phyloP scores from a whole-genome alignment of 306 rosid species.

The Prunus fruticosa region DNA sequence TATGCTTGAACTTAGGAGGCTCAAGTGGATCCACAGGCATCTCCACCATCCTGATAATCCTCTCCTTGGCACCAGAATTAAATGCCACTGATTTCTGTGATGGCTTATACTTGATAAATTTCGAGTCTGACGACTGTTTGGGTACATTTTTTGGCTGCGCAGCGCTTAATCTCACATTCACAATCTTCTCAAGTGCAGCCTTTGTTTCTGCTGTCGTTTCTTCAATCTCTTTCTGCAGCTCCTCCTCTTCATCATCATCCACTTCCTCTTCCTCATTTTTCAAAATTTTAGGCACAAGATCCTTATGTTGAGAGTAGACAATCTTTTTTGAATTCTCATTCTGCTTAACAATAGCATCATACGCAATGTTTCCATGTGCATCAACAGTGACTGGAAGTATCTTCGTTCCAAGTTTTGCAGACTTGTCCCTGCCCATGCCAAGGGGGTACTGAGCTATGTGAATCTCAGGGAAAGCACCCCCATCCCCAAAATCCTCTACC shows the following conservation, averaged over 20 bases:
- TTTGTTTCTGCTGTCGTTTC: not conserved
- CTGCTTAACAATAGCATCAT: not conserved
- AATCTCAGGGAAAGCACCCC: not conserved
- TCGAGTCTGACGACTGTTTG: slow-evolving; percentile 59
- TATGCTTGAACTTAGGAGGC: not conserved
- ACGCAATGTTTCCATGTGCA: not conserved
- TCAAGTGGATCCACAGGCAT: not conserved
- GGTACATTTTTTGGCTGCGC: slow-evolving; percentile 44
- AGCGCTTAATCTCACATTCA: not conserved
- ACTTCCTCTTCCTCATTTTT: not conserved
- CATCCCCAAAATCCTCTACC: not conserved
- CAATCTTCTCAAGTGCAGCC: not conserved
- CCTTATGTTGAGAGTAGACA: not conserved
- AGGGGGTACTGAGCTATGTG: not conserved
- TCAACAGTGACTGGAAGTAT: not conserved
- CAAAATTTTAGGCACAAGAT: not conserved
- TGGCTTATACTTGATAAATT: slow-evolving; percentile 75
- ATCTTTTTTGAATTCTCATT: not conserved
- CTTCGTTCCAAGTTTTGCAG: not conserved
- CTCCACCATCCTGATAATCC: slow-evolving; percentile 50
- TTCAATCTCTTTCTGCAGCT: not conserved
- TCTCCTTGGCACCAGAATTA: slow-evolving; percentile 43
- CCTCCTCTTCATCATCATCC: not conserved
- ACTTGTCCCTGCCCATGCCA: not conserved
- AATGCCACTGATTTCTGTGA: not conserved